These are phyloP conservation scores for Termitomyces titanicus DNA, from an alignment of 768 basidiomycete species.

Conservation along the genomic window DNA sequence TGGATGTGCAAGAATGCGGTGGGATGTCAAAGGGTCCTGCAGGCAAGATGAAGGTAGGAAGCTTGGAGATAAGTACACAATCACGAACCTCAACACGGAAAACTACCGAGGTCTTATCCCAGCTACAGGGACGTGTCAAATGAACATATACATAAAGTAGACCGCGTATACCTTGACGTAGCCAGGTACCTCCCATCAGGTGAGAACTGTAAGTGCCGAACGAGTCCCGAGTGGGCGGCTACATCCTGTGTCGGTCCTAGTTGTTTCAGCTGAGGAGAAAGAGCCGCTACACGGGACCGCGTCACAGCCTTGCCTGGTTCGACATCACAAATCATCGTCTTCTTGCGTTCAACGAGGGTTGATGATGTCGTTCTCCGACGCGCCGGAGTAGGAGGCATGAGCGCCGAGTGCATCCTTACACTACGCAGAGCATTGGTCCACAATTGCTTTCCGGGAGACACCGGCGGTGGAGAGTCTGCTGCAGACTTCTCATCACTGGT, in stretches of 20 bases:
- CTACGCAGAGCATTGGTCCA: slow-evolving; percentile 44
- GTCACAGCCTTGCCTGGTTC: slow-evolving; percentile 33
- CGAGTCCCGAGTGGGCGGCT: slow-evolving; percentile 62
- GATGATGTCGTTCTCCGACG: slow-evolving; percentile 36
- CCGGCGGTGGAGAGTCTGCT: not conserved
- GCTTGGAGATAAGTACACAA: not conserved
- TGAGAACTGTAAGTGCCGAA: slow-evolving; percentile 72
- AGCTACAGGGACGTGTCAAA: slow-evolving; percentile 33
- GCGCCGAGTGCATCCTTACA: slow-evolving; percentile 36
- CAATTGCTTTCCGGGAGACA: slow-evolving; percentile 39
- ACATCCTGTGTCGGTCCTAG: slow-evolving; percentile 58
- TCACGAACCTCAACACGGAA: slow-evolving; percentile 58
- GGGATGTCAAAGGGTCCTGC: slow-evolving; percentile 55
- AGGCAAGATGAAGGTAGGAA: not conserved
- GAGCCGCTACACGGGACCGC: slow-evolving; percentile 50
- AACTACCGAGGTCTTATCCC: slow-evolving; percentile 68
- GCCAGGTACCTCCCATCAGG: slow-evolving; percentile 73
- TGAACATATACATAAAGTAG: not conserved
- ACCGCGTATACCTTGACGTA: slow-evolving; percentile 54
- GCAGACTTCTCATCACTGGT: slow-evolving; percentile 18
- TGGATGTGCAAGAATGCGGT: slow-evolving; percentile 63
- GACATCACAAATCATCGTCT: slow-evolving; percentile 21
- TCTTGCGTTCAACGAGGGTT: slow-evolving; percentile 23
- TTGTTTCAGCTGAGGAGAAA: slow-evolving; percentile 52
- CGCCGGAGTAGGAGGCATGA: slow-evolving; percentile 19